Base-by-base conservation (phyloP, 1,284 basidiomycete species). In the Ceratobasidium papillatum region DNA sequence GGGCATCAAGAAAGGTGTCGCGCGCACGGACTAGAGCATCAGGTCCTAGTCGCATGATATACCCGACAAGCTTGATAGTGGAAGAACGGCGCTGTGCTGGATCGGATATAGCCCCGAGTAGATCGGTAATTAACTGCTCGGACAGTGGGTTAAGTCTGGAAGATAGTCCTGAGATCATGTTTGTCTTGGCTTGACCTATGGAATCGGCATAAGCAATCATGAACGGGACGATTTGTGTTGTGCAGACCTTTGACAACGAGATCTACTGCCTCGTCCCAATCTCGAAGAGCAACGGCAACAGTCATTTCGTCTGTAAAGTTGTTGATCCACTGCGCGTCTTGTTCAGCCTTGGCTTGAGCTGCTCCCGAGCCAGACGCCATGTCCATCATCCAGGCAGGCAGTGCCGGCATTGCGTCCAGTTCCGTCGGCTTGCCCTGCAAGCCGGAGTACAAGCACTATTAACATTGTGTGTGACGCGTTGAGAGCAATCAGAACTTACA, bases 261-360 rank as follows among this genome's bases (percentile, higher is more conserved):
- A 12, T 84, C 84, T 12, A 94, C 92, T 0, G 96, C 95, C 78
- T 92, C 89, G 38, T 93, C 90, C 93, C 95, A 99, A 78, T 95
- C 90, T 63, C 94, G 87, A 63, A 96, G 85, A 0, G 96, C 94
- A 76, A 99, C 96, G 1, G 94, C 89, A 17, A 99, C 96, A 0
- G 94, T 94, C 9, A 99, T 83, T 61, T 97, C 91, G 81, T 99
- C 98, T 2, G 92, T 90, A 84, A 95, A 96, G 76, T 98, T 95
- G 72, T 92, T 91, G 25, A 95, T 89, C 90, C 93, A 98, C 19
- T 91, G 87, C 3, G 90, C 84, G 81, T 97, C 94, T 71, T 89
- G 87, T 78, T 94, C 92, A 0, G 87, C 84, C 80, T 92, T 92
- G 75, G 90, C 90, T 79, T 90, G 91, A 12, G 87, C 87, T 76